Base-by-base conservation (phyloP, 371 early-diverging fungal genomes). In the Chytridium lagenaria region DNA sequence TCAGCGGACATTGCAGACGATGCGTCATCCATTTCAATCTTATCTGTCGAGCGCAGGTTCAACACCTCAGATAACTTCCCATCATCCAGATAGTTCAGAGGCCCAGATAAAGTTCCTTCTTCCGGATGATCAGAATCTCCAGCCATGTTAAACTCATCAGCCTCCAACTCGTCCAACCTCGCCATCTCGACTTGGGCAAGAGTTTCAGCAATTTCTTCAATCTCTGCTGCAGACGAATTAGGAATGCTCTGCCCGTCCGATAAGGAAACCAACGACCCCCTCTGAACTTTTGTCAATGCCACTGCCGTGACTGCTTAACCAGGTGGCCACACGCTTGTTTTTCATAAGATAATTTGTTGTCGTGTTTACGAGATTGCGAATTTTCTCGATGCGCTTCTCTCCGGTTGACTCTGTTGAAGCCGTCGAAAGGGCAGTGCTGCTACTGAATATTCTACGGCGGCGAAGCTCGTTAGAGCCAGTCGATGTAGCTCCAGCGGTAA, bases 331-430 rank as follows among this genome's bases (percentile, higher is more conserved):
- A n/a, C 57, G 26, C 33, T 49, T 50, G 34, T 55, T 67, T 44
- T 77, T 77, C 65, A 80, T 75, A 15, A 77, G 37, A 38, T 74
- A 75, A 22, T 52, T 63, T 16, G 77, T 73, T 5, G 76, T 71
- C n/a, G 59, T 52, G 23, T 77, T 78, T 1, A 80, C 74, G 22
- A 73, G 59, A 50, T 52, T 80, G 34, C 71, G 72, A 51, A 80
- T 7, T 50, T 77, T 77, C 33, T 80, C 81, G 40, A 80, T 77
- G 12, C 74, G 57, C 55, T 68, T 67, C 68, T 73, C 68, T 37
- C 71, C 71, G 2, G 49, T 23, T 3, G 34, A 31, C 16, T 70
- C 71, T 1, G 30, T 33, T 1, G 59, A 55, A 2, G 50, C 10
- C n/a, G 33, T 19, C 2, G 39, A 23, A 2, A 40, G 15, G n/a